These are phyloP conservation scores for Aphanomyces cochlioides DNA, from an alignment of 352 stramenopile species.

Conservation along the genomic window DNA sequence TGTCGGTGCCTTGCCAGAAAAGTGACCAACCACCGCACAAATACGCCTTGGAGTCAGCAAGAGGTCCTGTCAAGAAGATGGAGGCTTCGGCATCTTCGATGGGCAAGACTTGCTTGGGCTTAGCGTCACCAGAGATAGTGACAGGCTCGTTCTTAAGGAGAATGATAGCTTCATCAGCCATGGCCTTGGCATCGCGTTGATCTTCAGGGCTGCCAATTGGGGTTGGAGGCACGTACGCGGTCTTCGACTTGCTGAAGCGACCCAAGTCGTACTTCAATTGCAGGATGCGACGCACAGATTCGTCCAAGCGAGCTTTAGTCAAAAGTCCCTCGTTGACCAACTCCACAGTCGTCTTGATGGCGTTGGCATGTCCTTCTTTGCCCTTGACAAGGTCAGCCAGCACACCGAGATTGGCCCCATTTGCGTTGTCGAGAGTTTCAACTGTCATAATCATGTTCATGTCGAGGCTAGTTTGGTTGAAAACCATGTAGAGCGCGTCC, in stretches of 20 bases:
- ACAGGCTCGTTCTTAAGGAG: constrained; percentile 75
- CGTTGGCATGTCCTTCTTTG: neutral
- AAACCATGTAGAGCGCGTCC: constrained; percentile 60
- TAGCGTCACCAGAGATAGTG: constrained; percentile 33
- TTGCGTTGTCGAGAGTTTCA: neutral
- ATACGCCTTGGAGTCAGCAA: constrained; percentile 61
- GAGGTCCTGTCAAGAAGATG: constrained; percentile 60
- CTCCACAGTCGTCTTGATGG: constrained; percentile 43
- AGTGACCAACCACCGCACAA: constrained; percentile 80
- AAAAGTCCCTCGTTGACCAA: constrained; percentile 49
- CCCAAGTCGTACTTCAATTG: constrained; percentile 63
- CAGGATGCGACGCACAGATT: constrained; percentile 62
- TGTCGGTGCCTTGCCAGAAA: constrained; percentile 79
- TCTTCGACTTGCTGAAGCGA: constrained; percentile 57
- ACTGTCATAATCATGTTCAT: constrained; percentile 81
- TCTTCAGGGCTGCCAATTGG: constrained; percentile 53
- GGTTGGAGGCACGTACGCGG: constrained; percentile 38
- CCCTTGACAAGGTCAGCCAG: too few relatives aligned
- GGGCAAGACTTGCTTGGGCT: constrained; percentile 8
- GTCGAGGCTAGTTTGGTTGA: constrained; percentile 79
- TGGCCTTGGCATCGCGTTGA: constrained; percentile 47
- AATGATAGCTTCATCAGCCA: constrained; percentile 75
- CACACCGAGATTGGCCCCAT: too few relatives aligned
- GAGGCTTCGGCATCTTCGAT: constrained; percentile 12
- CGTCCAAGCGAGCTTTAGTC: constrained; percentile 48